Evolutionary conservation across 441 rosid genomes (phyloP).

Genomic region (Jatropha multifida): DNA sequence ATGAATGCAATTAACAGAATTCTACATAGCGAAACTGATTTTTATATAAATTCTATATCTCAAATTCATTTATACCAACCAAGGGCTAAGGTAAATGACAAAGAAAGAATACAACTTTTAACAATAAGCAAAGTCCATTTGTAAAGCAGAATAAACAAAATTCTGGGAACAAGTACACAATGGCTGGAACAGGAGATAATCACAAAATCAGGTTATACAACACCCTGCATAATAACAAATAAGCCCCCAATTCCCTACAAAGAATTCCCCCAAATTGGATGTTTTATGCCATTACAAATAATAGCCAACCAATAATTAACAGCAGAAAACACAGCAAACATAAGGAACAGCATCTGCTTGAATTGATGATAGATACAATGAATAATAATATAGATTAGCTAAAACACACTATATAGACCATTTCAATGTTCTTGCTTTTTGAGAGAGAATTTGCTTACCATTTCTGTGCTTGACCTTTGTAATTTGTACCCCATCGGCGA

Average conservation of each 20-base stretch:
- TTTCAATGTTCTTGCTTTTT: no score
- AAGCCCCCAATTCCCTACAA: background rate
- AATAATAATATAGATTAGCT: background rate
- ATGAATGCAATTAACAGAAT: no score
- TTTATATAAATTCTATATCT: no score
- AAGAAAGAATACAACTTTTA: background rate
- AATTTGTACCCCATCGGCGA: constrained; percentile 73
- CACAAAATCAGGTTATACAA: background rate
- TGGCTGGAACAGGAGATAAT: background rate
- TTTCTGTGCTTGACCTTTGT: constrained; percentile 98
- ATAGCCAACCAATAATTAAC: background rate
- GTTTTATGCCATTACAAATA: background rate
- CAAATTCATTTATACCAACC: no score
- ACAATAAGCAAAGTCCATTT: background rate
- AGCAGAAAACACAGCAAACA: background rate
- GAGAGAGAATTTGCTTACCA: constrained; percentile 46
- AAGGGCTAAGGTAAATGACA: background rate
- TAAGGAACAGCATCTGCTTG: background rate
- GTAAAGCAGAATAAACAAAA: background rate
- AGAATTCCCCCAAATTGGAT: background rate
- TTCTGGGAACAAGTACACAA: background rate
- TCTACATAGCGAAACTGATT: no score
- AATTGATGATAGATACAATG: background rate
- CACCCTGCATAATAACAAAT: background rate
- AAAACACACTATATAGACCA: background rate